Evolutionary conservation across 148 eudicot species (phyloP).

Genomic region (Dysphania ambrosioides): DNA sequence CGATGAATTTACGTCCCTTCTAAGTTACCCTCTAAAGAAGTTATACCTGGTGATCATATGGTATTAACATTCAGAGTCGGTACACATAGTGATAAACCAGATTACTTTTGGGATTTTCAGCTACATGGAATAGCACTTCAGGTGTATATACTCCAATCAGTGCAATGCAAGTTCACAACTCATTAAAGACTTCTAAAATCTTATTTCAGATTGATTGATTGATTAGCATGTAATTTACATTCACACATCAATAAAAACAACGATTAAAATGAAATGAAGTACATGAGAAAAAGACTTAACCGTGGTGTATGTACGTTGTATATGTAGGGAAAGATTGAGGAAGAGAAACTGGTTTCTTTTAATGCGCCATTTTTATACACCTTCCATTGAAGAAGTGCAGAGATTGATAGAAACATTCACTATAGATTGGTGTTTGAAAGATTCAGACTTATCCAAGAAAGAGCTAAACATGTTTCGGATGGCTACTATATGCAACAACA

Average conservation of each 20-base stretch:
- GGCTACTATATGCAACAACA: background rate
- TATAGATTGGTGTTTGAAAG: conserved; percentile 3
- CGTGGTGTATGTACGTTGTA: background rate
- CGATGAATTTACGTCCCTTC: background rate
- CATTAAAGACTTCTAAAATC: too few species aligned
- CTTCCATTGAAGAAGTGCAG: conserved; percentile 1
- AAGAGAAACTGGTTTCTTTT: background rate
- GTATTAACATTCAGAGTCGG: background rate
- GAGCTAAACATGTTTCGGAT: background rate
- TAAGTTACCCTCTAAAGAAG: background rate
- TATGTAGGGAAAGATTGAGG: background rate
- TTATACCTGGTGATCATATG: background rate
- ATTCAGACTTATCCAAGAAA: background rate
- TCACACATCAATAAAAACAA: too few species aligned
- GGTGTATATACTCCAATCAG: background rate
- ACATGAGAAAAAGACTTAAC: too few species aligned
- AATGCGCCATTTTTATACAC: conserved; percentile 5
- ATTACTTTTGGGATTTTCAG: background rate
- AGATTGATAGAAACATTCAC: conserved; percentile 2
- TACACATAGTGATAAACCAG: conserved; percentile 7
- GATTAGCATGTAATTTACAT: too few species aligned
- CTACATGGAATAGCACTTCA: background rate
- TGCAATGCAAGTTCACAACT: background rate
- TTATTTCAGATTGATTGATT: too few species aligned
- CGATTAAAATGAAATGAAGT: too few species aligned